Percentiles rank a stretch among this genome's conserved stretches.
phyloP scores from a whole-genome alignment of 352 stramenopile genomes.

The Globisporangium barbulae region DNA sequence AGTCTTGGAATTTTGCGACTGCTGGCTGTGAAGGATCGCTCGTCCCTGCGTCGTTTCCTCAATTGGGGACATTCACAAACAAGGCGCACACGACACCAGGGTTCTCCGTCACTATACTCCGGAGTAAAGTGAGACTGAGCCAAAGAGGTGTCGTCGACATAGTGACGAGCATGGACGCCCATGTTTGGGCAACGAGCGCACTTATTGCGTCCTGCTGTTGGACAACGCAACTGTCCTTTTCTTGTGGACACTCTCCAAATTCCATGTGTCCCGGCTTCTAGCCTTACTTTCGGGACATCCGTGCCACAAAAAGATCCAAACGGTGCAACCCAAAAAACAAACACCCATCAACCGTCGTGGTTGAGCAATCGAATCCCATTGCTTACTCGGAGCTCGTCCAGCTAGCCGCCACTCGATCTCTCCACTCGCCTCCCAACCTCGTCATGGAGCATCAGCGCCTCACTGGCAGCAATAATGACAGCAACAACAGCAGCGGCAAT shows the following conservation, averaged over 20 bases:
- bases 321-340: neutral
- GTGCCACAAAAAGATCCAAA: constrained; percentile 1
- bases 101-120: no score
- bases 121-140: no score
- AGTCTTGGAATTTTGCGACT: neutral
- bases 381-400: neutral
- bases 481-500: neutral
- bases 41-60: no score
- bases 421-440: neutral
- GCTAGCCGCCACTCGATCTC: neutral
- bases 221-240: neutral
- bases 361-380: neutral
- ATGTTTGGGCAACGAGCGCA: no score
- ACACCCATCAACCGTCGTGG: neutral
- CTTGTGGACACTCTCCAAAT: neutral
- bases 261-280: neutral
- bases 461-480: neutral
- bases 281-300: neutral
- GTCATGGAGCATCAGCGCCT: constrained; percentile 21
- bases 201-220: neutral
- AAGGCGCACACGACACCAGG: no score
- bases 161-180: no score
- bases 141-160: no score
- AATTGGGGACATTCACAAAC: no score
- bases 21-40: neutral